Evolutionary conservation across 441 rosid genomes (phyloP).

Genomic region (Bruguiera hainesii): DNA sequence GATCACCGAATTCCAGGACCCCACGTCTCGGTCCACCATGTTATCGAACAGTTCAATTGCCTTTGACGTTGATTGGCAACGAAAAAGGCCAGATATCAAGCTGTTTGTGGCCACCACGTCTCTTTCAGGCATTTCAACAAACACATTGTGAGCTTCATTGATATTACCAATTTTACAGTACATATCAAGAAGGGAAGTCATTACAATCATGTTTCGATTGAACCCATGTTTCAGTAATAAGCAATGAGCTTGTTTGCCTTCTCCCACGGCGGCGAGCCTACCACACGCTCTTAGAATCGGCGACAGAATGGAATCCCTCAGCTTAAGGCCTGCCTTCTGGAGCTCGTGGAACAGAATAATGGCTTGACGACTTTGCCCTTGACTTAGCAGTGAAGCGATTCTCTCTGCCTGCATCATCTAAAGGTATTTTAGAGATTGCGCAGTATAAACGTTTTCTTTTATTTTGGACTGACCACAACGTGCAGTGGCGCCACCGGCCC

Average conservation of each 20-base stretch:
- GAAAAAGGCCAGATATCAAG: conserved; percentile 25
- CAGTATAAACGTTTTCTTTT: too few species aligned
- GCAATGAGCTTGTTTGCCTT: conserved; percentile 25
- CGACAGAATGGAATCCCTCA: conserved; percentile 13
- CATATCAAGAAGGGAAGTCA: conserved; percentile 28
- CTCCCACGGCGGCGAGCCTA: conserved; percentile 8
- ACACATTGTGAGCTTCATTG: conserved; percentile 4
- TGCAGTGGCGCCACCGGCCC: too few species aligned
- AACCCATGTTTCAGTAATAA: conserved; percentile 24
- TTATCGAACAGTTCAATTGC: conserved; percentile 12
- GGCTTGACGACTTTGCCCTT: conserved; percentile 20
- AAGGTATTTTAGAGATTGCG: too few species aligned
- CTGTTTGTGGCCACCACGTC: conserved; percentile 22
- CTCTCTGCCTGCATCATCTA: neutral
- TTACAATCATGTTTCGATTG: conserved; percentile 2
- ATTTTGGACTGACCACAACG: too few species aligned
- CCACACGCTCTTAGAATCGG: conserved; percentile 19
- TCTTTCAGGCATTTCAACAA: conserved; percentile 28
- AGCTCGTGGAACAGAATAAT: conserved; percentile 6
- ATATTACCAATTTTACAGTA: conserved; percentile 12
- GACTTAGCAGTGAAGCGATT: conserved; percentile 6
- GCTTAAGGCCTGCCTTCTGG: conserved; percentile 11
- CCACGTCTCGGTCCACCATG: conserved; percentile 18
- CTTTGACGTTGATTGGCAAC: conserved; percentile 7
- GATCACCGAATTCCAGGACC: conserved; percentile 26